Evolutionary conservation across 2,329 filamentous ascomycete species (phyloP).

Genomic region (Alternaria gaisen): DNA sequence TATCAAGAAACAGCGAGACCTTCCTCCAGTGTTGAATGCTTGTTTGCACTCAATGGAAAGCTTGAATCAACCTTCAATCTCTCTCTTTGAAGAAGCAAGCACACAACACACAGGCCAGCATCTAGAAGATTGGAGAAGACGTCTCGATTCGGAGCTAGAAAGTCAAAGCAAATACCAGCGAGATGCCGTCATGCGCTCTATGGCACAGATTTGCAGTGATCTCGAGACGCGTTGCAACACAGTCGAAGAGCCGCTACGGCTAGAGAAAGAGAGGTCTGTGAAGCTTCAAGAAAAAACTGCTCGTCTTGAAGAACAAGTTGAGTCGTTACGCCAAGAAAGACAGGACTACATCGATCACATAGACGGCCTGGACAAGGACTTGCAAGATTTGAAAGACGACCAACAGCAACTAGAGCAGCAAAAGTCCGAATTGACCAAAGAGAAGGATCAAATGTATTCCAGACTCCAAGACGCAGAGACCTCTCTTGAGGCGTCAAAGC

Average conservation of each 20-base stretch:
- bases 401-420: slow-evolving; percentile 36
- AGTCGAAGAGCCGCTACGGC: slow-evolving; percentile 63
- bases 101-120: slow-evolving; percentile 47
- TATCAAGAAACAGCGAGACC: slow-evolving; percentile 39
- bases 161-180: slow-evolving; percentile 53
- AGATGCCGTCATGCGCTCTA: slow-evolving; percentile 58
- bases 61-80: slow-evolving; percentile 23
- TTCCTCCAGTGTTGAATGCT: slow-evolving; percentile 12
- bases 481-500: slow-evolving; percentile 51
- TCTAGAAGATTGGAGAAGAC: slow-evolving; percentile 60
- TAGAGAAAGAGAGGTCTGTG: slow-evolving; percentile 52
- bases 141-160: slow-evolving; percentile 56
- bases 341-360: slow-evolving; percentile 41
- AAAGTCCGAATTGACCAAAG: slow-evolving; percentile 48
- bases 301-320: slow-evolving; percentile 47
- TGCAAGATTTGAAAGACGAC: slow-evolving; percentile 48
- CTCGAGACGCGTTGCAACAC: slow-evolving; percentile 65
- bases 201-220: slow-evolving; percentile 64
- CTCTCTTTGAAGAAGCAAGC: slow-evolving; percentile 50
- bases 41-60: slow-evolving; percentile 30
- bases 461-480: slow-evolving; percentile 44
- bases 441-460: slow-evolving; percentile 43
- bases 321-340: slow-evolving; percentile 41
- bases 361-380: slow-evolving; percentile 49
- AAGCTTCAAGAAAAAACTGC: slow-evolving; percentile 45